Base-by-base conservation (phyloP, 805 yeast species). In the Brettanomyces custersianus region DNA sequence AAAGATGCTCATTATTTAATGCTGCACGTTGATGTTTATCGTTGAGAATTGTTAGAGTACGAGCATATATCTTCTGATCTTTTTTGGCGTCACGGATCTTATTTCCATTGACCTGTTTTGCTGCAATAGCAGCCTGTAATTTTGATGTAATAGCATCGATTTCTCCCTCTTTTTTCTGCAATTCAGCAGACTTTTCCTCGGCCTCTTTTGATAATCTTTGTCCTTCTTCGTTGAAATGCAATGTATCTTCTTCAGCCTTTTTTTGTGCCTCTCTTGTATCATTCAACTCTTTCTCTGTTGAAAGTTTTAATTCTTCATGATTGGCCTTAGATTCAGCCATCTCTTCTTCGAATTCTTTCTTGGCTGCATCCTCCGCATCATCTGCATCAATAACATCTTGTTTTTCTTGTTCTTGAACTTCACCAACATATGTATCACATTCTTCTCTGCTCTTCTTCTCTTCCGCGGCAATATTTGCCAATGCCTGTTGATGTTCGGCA, bases 331-430 rank as follows among this genome's bases (percentile, higher is more conserved):
- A 55, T 18, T 60, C 58, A 33, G 62, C 68, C 49, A 65, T 65
- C 48, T 69, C 68, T 19, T 52, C 51, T 12, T 47, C 62, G 46
- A 71, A 77, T 40, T 65, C 59, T 34, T 57, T 70, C 30, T 67
- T 67, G 7, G 74, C 70, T 32, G 57, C 54, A 13, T 45, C 48
- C 53, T 70, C 77, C 31, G 71, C 63, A 12, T 55, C 57, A 34
- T 56, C 65, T 40, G 54, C 68, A 27, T 70, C 72, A 13, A 47
- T 51, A 29, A 54, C 61, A 37, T 70, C 69, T 24, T 66, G 60
- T 40, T 57, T 66, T 35, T 70, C 70, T 40, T 63, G 67, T 22
- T 46, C 47, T 37, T 54, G 60, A 28, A 69, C 63, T 20, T 58
- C 56, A 9, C 47, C 52, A 31, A 67, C 62, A 44, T 69, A 69